phyloP scores from a whole-genome alignment of 2,329 filamentous ascomycete genomes.

The Knoxdaviesia capensis region DNA sequence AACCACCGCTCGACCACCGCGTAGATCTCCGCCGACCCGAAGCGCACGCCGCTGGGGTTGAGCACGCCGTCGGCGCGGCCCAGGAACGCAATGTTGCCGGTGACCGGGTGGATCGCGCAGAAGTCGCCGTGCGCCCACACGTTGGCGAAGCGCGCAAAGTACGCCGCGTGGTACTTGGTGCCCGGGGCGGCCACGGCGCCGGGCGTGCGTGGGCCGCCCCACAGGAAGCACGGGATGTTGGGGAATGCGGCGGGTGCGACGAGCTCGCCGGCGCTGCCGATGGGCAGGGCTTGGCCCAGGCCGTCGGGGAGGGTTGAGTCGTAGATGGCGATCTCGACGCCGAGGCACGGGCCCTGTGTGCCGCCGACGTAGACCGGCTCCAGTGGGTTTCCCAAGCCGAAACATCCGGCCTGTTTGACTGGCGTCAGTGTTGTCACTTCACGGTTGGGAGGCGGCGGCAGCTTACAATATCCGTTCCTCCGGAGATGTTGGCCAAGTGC shows the following conservation, averaged over 20 bases:
- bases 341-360: conserved; percentile 27
- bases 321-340: conserved; percentile 33
- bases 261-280: conserved; percentile 53
- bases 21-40: conserved; percentile 67
- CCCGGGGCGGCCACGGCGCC: conserved; percentile 20
- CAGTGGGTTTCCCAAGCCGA: conserved; percentile 46
- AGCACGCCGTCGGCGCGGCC: conserved; percentile 61
- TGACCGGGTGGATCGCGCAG: conserved; percentile 47
- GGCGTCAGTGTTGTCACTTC: conserved; percentile 6
- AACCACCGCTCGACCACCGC: conserved; percentile 50
- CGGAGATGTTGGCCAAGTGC: conserved; percentile 55
- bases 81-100: conserved; percentile 43
- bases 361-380: conserved; percentile 42
- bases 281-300: conserved; percentile 16
- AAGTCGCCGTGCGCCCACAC: conserved; percentile 79
- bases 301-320: conserved; percentile 31
- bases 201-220: conserved; percentile 23
- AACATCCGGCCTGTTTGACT: conserved; percentile 26
- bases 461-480: conserved; percentile 50
- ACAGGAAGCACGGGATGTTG: conserved; percentile 51
- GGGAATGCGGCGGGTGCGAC: conserved; percentile 53
- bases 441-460: conserved; percentile 9
- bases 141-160: conserved; percentile 41
- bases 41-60: conserved; percentile 61
- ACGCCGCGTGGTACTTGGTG: conserved; percentile 35